Evolutionary conservation across 345 rosid species (phyloP), one percentile per base, ranked within the genome.

Genomic region (Toxicodendron radicans): DNA sequence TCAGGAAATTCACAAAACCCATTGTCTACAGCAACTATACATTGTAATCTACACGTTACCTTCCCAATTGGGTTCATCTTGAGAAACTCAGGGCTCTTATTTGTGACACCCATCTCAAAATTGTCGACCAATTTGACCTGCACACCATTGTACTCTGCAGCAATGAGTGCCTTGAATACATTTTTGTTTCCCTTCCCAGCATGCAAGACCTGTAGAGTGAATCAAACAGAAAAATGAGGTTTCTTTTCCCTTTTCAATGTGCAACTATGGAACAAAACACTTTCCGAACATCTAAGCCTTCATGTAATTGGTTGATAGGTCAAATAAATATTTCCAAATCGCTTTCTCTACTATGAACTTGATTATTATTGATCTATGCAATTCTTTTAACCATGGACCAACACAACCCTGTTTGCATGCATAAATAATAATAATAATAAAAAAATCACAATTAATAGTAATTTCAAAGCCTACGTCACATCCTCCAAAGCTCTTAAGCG

Each of bases 21-120:
- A 63, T 24, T 9, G 1, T 58, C 7, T 10, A 59, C 0, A 5
- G 2, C 27, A 58, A 2, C 9, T 3, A 3, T 5, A 51, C 3
- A 13, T 10, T 20, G 12, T 46, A 10, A 21, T 0, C 32, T 1
- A 27, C 2, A 60, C 3, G 8, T 17, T 53, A 94, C 97, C 97
- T 94, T 94, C 56, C 98, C 98, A 70, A 92, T 82, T 59, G 99
- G 99, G 75, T 91, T 94, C 99, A 89, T 86, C 85, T 87, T 91
- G 56, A 92, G 80, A 73, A 91, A 94, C 73, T 87, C 95, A 0
- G 97, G 92, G 57, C 91, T 82, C 79, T 91, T 94, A 82, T 92
- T 94, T 0, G 95, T 72, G 51, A 89, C 97, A 48, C 94, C 92
- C 95, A 91, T 85, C 90, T 88, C 77, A 72, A 92, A 92, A n/a